These are phyloP conservation scores for Claviceps africana DNA, from an alignment of 2,329 filamentous ascomycete genomes.

Conservation along the genomic window DNA sequence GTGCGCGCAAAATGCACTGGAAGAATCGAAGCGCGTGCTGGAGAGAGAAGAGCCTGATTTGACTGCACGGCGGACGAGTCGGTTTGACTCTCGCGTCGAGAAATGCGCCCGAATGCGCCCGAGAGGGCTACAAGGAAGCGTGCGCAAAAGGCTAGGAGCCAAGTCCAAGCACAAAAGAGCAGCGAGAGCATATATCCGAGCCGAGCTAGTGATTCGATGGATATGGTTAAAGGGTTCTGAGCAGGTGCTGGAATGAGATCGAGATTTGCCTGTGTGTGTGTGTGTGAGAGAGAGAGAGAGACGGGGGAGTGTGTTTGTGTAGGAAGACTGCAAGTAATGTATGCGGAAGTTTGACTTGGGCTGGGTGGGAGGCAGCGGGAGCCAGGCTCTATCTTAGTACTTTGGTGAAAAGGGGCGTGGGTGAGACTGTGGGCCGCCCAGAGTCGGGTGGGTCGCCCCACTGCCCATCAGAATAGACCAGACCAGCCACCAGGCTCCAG, in stretches of 20 bases:
- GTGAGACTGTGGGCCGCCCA: neutral
- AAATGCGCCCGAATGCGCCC: constrained; percentile 4
- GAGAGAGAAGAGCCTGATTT: neutral
- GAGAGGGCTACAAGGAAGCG: neutral
- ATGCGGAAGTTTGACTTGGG: neutral
- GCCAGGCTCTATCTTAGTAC: neutral
- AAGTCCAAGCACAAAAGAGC: neutral
- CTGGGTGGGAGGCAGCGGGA: neutral
- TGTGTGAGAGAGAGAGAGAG: neutral
- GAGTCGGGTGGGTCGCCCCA: no score
- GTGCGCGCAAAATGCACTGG: neutral
- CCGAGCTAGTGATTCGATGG: neutral
- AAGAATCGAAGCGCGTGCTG: neutral
- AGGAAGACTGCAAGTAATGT: neutral
- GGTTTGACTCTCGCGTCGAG: neutral
- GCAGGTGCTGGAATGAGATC: neutral
- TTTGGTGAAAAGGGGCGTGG: neutral
- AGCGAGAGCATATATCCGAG: neutral
- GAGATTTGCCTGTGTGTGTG: neutral
- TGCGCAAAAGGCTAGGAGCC: neutral
- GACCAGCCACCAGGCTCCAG: neutral
- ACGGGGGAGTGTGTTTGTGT: neutral
- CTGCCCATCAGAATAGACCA: neutral
- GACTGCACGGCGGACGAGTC: neutral
- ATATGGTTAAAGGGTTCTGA: neutral